Base-by-base conservation (phyloP, 192 early-diverging fungal species). In the Coemansia sp. region DNA sequence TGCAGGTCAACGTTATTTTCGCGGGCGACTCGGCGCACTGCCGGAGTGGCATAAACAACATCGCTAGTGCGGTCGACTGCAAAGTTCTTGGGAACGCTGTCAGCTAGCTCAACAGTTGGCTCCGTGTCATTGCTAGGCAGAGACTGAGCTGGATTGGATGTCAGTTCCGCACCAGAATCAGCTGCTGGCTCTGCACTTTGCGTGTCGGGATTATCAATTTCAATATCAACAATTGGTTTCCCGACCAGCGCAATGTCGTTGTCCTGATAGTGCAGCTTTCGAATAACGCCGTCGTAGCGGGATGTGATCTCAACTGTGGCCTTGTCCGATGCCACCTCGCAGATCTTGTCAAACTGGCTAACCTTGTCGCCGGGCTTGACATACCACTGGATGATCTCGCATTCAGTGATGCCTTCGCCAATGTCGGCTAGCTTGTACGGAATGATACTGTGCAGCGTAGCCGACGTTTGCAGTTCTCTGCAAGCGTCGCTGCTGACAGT, bases 281-380 rank as follows among this genome's bases (percentile, higher is more conserved):
- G 82, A 48, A 98, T 83, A 14, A 81, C 84, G 45, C 97, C 97
- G 61, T 95, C 91, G 68, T 88, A 98, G 7, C 97, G 87, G 21
- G 94, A 96, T 19, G 97, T 94, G 76, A 98, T 97, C 78, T 98
- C 94, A 8, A 96, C 97, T n/a, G 97, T 90, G 9, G 97, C 97
- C 84, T 98, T 98, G 79, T 98, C 97, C 11, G 93, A 94, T 59
- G 97, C 95, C 24, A 98, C 95, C 66, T 98, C 97, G 69, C 94
- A 96, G 41, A 98, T 89, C 73, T 90, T 91, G 64, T 94, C 87
- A 76, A 98, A 98, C 86, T 97, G 92, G 19, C 86, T 82, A 19
- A 98, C 88, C 51, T 75, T 82, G 70, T 93, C 88, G 62, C 97
- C 97, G 5, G 87, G 85, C 83, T 98, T 91, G 37, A 98, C 93